Evolutionary conservation across 2,329 filamentous ascomycete species (phyloP), one percentile per base, ranked within the genome.

Genomic region (Beauveria scarabaeidicola): DNA sequence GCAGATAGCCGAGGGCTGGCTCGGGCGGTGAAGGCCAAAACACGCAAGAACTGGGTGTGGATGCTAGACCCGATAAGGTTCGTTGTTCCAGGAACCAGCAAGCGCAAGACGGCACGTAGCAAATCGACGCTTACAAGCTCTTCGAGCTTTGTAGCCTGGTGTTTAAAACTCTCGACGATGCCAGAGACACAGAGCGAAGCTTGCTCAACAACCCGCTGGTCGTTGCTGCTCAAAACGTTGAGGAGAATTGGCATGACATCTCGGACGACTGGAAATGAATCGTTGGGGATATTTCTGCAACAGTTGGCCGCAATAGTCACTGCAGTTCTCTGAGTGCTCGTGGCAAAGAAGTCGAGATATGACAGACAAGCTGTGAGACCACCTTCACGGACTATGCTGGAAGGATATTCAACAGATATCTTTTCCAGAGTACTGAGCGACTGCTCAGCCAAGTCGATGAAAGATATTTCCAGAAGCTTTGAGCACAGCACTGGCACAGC

Each of bases 221-320:
- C 94, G 73, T 83, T 97, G 76, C 93, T 97, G 59, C 84, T 85
- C 43, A 99, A 79, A 15, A 97, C 94, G 68, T 91, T 91, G 61
- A 96, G 84, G 36, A 99, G 81, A 27, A 91, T 97, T 7, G 92
- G 92, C 94, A 99, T 99, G 46, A 97, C 94, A 73, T 97, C 92
- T 69, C 87, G 85, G 52, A 99, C 89, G 10, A 95, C 92, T 1
- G 86, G 79, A 69, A 99, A 99, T 0, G 91, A 95, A 68, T 97
- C 94, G 66, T 93, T 88, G 1, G 92, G 90, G 19, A 99, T 94
- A 69, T 97, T 97, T 63, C 94, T 89, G 72, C 95, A 99, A 76
- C 94, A 99, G 70, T 99, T 99, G 59, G 94, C 95, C 10, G 95
- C 94, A 13, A 93, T 99, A 3, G 92, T 97, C 8, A 99, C 94